Conservation (phyloP, 306 rosid genomes). For the Acmispon strigosus region DNA sequence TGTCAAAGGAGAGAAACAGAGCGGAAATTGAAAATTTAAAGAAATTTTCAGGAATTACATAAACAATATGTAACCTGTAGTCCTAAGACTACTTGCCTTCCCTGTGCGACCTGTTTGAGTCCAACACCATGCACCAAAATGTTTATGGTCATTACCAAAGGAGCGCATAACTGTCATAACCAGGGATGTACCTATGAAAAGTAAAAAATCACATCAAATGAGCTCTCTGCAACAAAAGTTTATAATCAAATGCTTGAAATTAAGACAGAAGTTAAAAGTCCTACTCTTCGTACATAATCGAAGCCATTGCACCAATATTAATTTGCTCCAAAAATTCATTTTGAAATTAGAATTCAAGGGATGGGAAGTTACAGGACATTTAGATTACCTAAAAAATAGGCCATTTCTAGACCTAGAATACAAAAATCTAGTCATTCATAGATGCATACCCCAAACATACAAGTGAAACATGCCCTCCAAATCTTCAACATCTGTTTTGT, state of each 20-base stretch:
- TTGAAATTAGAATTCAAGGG: slow-evolving; percentile 1
- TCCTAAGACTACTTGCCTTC: slow-evolving; percentile 55
- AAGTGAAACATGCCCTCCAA: slow-evolving; percentile 94
- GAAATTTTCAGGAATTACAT: not conserved
- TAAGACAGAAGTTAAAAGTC: not conserved
- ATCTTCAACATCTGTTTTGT: slow-evolving; percentile 97
- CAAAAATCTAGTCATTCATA: slow-evolving; percentile 14
- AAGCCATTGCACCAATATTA: slow-evolving; percentile 1
- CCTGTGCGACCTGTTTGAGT: slow-evolving; percentile 77
- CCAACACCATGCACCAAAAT: slow-evolving; percentile 75
- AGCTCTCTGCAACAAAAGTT: slow-evolving; percentile 13
- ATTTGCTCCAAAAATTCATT: slow-evolving; percentile 7
- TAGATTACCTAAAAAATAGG: slow-evolving; percentile 13
- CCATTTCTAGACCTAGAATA: not conserved
- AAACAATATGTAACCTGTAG: not conserved
- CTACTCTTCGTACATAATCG: not conserved
- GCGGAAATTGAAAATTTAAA: not conserved
- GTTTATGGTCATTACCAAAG: slow-evolving; percentile 82
- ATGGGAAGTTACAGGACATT: not conserved
- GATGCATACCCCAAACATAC: slow-evolving; percentile 93
- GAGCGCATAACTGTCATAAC: slow-evolving; percentile 87
- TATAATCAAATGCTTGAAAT: not conserved
- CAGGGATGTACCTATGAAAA: slow-evolving; percentile 66
- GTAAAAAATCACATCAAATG: slow-evolving; percentile 14
- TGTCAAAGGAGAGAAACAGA: not conserved